These are phyloP conservation scores for Coleophoma crateriformis DNA, from an alignment of 2,329 filamentous ascomycete species.

Conservation along the genomic window DNA sequence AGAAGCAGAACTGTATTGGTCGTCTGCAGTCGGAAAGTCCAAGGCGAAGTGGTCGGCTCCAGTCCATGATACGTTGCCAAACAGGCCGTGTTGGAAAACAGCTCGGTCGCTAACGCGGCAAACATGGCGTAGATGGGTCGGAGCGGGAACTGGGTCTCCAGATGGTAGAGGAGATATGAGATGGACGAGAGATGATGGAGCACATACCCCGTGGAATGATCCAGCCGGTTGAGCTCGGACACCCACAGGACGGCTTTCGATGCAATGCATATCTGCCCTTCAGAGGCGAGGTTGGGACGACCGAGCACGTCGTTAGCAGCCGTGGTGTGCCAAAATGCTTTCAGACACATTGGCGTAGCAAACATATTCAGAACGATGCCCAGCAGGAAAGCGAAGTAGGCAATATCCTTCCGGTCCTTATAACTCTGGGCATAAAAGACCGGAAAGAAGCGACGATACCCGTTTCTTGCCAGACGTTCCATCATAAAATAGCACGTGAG, in stretches of 20 bases:
- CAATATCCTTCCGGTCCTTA: slow-evolving; percentile 3
- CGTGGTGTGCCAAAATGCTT: slow-evolving; percentile 1
- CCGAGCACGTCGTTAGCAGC: background rate
- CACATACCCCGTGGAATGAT: slow-evolving; percentile 1
- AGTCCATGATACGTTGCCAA: slow-evolving; percentile 2
- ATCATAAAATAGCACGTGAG: slow-evolving; percentile 1
- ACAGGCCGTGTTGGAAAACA: slow-evolving; percentile 3
- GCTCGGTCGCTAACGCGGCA: slow-evolving; percentile 3
- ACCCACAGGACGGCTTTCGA: slow-evolving; percentile 3
- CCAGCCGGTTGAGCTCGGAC: slow-evolving; percentile 7
- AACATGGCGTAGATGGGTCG: slow-evolving; percentile 3
- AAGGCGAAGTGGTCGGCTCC: slow-evolving; percentile 1
- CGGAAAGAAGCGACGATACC: background rate
- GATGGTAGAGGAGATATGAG: background rate
- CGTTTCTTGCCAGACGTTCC: background rate
- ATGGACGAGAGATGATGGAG: slow-evolving; percentile 1
- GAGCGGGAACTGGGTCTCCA: background rate
- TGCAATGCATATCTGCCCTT: slow-evolving; percentile 6
- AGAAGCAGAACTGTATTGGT: background rate
- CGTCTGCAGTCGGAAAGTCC: slow-evolving; percentile 1
- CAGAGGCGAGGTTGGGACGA: background rate
- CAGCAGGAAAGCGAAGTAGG: slow-evolving; percentile 7
- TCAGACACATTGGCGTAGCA: slow-evolving; percentile 3
- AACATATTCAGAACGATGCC: slow-evolving; percentile 4
- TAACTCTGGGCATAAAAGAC: background rate